Conservation (phyloP, 805 yeast genomes). For the Lachancea fermentati region DNA sequence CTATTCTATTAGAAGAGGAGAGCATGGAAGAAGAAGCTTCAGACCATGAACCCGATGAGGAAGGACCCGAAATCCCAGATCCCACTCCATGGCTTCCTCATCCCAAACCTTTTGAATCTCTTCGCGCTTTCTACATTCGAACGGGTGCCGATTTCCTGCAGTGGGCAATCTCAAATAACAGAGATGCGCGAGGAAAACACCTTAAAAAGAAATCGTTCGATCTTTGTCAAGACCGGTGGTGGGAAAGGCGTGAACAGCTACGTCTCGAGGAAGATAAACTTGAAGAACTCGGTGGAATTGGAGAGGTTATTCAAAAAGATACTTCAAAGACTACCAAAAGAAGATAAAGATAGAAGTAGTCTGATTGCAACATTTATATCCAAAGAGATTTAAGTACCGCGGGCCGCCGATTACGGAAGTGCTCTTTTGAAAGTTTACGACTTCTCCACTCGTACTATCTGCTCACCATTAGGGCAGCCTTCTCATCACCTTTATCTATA, state of each 20-base stretch:
- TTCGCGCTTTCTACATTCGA: slow-evolving; percentile 79
- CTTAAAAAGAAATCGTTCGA: slow-evolving; percentile 87
- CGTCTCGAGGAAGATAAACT: slow-evolving; percentile 81
- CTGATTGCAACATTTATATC: neutral
- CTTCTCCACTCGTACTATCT: too few species aligned
- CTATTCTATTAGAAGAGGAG: slow-evolving; percentile 42
- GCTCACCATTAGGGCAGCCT: too few species aligned
- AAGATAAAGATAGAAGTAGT: slow-evolving; percentile 37
- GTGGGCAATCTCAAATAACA: slow-evolving; percentile 86
- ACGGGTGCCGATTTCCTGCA: slow-evolving; percentile 83
- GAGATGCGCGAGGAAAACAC: slow-evolving; percentile 83
- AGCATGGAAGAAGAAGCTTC: slow-evolving; percentile 56
- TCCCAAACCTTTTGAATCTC: slow-evolving; percentile 85
- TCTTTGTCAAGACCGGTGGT: slow-evolving; percentile 90
- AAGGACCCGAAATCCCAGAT: slow-evolving; percentile 73
- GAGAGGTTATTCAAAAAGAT: slow-evolving; percentile 77
- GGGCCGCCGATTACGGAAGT: too few species aligned
- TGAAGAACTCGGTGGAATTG: slow-evolving; percentile 89
- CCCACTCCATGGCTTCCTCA: slow-evolving; percentile 96
- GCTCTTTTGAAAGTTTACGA: too few species aligned
- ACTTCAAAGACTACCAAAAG: slow-evolving; percentile 45
- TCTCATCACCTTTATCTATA: too few species aligned
- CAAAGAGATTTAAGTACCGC: too few species aligned
- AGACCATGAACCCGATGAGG: slow-evolving; percentile 54
- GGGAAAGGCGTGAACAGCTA: slow-evolving; percentile 96